phyloP scores from a whole-genome alignment of 257 asterid genomes.

The Nicotiana paniculata region DNA sequence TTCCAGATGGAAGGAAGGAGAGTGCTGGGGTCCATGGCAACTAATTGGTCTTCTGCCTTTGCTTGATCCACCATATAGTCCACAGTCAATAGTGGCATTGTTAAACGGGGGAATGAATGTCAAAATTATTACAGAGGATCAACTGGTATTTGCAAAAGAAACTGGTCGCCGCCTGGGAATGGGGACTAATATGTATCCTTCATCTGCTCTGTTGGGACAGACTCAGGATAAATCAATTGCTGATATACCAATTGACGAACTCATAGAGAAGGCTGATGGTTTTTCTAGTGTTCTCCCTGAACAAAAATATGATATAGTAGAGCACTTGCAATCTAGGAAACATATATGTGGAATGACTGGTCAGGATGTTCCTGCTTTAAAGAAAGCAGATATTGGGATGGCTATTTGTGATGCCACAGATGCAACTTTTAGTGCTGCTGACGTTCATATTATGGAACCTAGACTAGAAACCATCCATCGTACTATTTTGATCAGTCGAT shows the following conservation, averaged over 20 bases:
- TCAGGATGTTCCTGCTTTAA: slow-evolving; percentile 91
- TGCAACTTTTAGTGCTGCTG: slow-evolving; percentile 96
- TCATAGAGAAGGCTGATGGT: slow-evolving; percentile 19
- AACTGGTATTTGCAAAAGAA: slow-evolving; percentile 88
- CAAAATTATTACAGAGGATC: slow-evolving; percentile 68
- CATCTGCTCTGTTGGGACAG: slow-evolving; percentile 91
- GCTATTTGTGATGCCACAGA: slow-evolving; percentile 96
- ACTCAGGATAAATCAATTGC: slow-evolving; percentile 69
- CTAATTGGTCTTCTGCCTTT: slow-evolving; percentile 36
- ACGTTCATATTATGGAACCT: slow-evolving; percentile 86
- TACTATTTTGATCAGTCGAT: slow-evolving; percentile 87
- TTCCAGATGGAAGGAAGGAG: slow-evolving; percentile 39
- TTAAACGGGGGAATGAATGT: slow-evolving; percentile 37
- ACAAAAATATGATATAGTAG: slow-evolving; percentile 89
- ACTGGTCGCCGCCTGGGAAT: slow-evolving; percentile 89
- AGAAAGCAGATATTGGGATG: slow-evolving; percentile 90
- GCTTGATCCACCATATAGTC: slow-evolving; percentile 38
- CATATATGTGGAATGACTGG: slow-evolving; percentile 98
- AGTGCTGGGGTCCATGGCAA: slow-evolving; percentile 42
- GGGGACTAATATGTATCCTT: slow-evolving; percentile 96
- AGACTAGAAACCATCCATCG: slow-evolving; percentile 82
- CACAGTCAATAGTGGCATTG: slow-evolving; percentile 31
- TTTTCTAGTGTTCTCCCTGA: slow-evolving; percentile 93
- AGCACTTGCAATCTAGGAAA: slow-evolving; percentile 88
- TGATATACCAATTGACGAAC: slow-evolving; percentile 80